These are phyloP conservation scores for Biancaea sappan DNA, from an alignment of 306 rosid genomes.

Conservation along the genomic window DNA sequence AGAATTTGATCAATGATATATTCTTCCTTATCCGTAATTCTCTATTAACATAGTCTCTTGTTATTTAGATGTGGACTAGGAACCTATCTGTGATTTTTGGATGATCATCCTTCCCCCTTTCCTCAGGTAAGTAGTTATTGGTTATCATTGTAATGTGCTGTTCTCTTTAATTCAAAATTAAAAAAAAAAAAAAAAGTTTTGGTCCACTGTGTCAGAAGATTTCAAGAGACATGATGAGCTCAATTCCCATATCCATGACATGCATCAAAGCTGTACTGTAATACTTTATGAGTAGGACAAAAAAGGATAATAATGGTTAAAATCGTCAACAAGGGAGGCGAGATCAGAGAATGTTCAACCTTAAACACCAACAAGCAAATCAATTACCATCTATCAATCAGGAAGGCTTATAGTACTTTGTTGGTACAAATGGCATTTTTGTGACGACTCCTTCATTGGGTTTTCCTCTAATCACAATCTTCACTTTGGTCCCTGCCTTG, in stretches of 20 bases:
- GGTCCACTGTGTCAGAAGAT: not conserved
- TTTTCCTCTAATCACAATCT: constrained; percentile 87
- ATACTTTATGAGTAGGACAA: constrained; percentile 31
- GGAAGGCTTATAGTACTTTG: constrained; percentile 93
- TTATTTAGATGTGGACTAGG: too few species aligned
- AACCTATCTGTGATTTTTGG: too few species aligned
- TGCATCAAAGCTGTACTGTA: constrained; percentile 13
- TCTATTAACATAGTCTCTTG: too few species aligned
- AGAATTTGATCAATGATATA: too few species aligned
- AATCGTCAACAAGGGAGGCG: constrained; percentile 28
- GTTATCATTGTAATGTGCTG: too few species aligned
- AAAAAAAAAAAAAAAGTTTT: too few species aligned
- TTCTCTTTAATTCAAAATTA: too few species aligned
- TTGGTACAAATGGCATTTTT: constrained; percentile 95
- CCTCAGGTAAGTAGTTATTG: too few species aligned
- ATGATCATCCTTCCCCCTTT: too few species aligned
- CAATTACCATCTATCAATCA: constrained; percentile 51
- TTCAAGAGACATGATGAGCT: constrained; percentile 19
- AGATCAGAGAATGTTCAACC: constrained; percentile 26
- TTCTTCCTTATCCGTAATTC: too few species aligned
- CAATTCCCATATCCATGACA: constrained; percentile 4
- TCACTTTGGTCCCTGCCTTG: constrained; percentile 91
- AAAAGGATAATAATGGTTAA: constrained; percentile 36
- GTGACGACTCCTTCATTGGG: constrained; percentile 86
- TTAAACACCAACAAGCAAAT: constrained; percentile 39